Evolutionary conservation across 2,329 filamentous ascomycete genomes (phyloP).

Genomic region (Fusarium papillatum): DNA sequence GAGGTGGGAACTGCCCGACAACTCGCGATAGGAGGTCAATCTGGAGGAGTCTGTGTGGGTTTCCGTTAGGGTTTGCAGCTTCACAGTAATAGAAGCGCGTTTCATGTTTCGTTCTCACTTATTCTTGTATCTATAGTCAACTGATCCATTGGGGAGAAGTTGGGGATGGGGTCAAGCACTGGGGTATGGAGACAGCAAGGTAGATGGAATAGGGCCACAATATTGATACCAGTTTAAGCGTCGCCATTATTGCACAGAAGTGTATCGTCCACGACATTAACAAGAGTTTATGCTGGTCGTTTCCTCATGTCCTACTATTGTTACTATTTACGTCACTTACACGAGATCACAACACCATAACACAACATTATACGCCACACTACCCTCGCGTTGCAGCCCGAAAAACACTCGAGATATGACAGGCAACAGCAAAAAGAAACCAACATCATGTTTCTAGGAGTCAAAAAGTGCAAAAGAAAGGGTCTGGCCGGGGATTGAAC

Average conservation of each 20-base stretch:
- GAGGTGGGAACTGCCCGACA: conserved; percentile 42
- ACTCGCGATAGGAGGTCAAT: conserved; percentile 13
- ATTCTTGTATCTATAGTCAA: neutral
- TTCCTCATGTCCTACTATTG: neutral
- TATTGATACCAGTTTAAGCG: neutral
- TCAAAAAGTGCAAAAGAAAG: conserved; percentile 42
- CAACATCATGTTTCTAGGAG: neutral
- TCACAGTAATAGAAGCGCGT: neutral
- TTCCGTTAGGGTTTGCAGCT: neutral
- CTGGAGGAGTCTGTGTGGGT: neutral
- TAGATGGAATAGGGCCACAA: neutral
- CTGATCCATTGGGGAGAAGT: neutral
- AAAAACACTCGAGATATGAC: neutral
- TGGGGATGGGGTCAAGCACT: neutral
- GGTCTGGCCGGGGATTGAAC: conserved; percentile 62
- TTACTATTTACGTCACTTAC: neutral
- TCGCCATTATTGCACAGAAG: neutral
- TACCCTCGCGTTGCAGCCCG: neutral
- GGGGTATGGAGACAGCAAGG: neutral
- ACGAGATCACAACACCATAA: neutral
- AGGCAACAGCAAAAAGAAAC: neutral
- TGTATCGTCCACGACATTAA: neutral
- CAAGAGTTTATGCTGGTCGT: neutral
- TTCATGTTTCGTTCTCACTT: neutral
- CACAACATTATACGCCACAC: neutral